phyloP scores from a whole-genome alignment of 2,329 filamentous ascomycete species.

The Neopestalotiopsis sp. region DNA sequence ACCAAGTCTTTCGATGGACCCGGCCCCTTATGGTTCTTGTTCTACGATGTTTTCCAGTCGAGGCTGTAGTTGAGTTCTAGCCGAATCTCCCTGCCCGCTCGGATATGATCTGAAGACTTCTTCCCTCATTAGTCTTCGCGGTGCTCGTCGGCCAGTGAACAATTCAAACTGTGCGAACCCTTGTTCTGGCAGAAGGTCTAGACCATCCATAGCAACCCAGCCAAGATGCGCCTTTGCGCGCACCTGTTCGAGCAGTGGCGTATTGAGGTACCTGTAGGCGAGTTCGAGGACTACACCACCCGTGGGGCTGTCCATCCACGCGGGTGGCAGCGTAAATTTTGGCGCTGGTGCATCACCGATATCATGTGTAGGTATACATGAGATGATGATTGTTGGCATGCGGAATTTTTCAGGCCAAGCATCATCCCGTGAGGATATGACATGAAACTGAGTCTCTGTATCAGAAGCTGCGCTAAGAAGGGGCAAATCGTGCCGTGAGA shows the following conservation, averaged over 20 bases:
- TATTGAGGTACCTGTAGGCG: constrained; percentile 75
- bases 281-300: constrained; percentile 79
- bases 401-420: constrained; percentile 68
- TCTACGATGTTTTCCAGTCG: constrained; percentile 44
- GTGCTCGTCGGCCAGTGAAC: constrained; percentile 75
- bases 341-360: constrained; percentile 68
- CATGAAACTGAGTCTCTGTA: constrained; percentile 54
- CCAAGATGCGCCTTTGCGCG: constrained; percentile 62
- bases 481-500: constrained; percentile 48
- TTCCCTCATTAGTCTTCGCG: constrained; percentile 71
- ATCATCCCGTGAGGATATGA: constrained; percentile 63
- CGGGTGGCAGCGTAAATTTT: constrained; percentile 70
- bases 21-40: constrained; percentile 40
- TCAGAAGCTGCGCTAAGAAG: constrained; percentile 46
- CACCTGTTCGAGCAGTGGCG: constrained; percentile 73
- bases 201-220: constrained; percentile 78
- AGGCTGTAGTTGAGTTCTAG: constrained; percentile 45
- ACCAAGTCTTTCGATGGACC: not conserved
- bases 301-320: constrained; percentile 74
- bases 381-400: constrained; percentile 75
- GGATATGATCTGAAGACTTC: constrained; percentile 59
- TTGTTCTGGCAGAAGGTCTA: constrained; percentile 79
- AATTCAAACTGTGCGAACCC: constrained; percentile 83
- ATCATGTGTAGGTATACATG: constrained; percentile 75
- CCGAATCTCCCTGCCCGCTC: constrained; percentile 44